Evolutionary conservation across 2,329 filamentous ascomycete genomes (phyloP).

Genomic region (Coniella lustricola): DNA sequence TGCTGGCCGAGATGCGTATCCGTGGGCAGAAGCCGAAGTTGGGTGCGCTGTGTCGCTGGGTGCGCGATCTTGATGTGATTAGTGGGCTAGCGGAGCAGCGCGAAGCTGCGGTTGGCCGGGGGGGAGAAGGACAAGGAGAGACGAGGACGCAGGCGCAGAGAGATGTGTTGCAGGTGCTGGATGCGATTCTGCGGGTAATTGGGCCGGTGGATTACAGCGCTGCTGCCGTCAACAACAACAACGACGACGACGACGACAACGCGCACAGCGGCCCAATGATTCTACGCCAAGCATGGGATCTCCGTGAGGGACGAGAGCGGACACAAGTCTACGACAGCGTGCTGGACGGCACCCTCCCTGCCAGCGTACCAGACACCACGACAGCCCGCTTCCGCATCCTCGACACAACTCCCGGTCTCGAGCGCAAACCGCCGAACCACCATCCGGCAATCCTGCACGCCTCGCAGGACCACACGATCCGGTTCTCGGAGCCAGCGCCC

Average conservation of each 20-base stretch:
- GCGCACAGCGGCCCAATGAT: constrained; percentile 37
- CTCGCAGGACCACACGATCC: constrained; percentile 49
- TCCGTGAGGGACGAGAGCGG: constrained; percentile 36
- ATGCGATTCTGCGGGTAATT: constrained; percentile 56
- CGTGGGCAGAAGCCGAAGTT: constrained; percentile 58
- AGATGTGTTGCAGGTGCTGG: constrained; percentile 54
- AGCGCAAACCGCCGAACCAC: constrained; percentile 61
- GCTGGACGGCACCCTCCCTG: constrained; percentile 48
- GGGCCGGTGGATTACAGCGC: constrained; percentile 49
- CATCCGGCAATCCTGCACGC: constrained; percentile 61
- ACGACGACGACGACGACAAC: not conserved
- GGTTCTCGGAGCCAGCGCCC: constrained; percentile 34
- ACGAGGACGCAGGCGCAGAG: constrained; percentile 39
- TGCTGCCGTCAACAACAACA: constrained; percentile 21
- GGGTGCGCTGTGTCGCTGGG: constrained; percentile 65
- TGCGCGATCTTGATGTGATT: constrained; percentile 62
- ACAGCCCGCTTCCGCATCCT: constrained; percentile 43
- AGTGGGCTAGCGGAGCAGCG: constrained; percentile 55
- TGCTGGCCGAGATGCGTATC: constrained; percentile 64
- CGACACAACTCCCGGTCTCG: constrained; percentile 51
- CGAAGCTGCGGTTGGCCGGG: constrained; percentile 21
- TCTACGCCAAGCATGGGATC: constrained; percentile 55
- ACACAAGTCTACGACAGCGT: constrained; percentile 50
- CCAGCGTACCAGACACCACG: constrained; percentile 24
- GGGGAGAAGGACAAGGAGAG: constrained; percentile 22